Evolutionary conservation across 345 rosid species (phyloP).

Genomic region (Rhodamnia argentea): DNA sequence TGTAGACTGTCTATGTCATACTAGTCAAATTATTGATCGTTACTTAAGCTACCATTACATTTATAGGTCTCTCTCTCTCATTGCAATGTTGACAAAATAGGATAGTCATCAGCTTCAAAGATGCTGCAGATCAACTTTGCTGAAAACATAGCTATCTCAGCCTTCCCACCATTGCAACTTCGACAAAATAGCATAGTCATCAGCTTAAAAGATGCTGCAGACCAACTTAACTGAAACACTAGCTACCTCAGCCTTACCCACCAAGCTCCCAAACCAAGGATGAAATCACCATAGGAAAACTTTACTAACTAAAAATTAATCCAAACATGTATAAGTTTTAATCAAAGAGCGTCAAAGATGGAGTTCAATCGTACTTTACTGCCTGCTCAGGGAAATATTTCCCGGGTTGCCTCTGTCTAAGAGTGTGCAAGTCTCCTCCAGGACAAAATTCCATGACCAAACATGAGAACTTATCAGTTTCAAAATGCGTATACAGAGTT

Average conservation of each 20-base stretch:
- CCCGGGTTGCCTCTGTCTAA: constrained; percentile 88
- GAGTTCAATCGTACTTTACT: constrained; percentile 44
- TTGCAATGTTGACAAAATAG: background rate
- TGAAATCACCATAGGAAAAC: background rate
- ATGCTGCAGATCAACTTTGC: background rate
- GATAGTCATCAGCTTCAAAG: background rate
- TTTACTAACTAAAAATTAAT: background rate
- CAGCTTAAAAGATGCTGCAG: background rate
- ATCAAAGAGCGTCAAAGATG: background rate
- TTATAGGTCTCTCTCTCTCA: too few relatives aligned
- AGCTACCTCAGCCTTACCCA: background rate
- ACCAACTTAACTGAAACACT: background rate
- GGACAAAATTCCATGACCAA: constrained; percentile 94
- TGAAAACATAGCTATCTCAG: background rate
- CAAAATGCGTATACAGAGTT: constrained; percentile 77
- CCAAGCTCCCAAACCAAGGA: background rate
- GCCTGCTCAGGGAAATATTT: constrained; percentile 88
- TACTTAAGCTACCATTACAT: too few relatives aligned
- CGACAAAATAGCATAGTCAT: background rate
- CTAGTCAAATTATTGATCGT: background rate
- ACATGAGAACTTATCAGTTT: constrained; percentile 91
- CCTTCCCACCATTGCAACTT: background rate
- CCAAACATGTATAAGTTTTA: background rate
- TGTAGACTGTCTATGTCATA: background rate
- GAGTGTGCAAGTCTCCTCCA: constrained; percentile 89